phyloP scores from a whole-genome alignment of 768 basidiomycete species.

The Coprinellus micaceus region DNA sequence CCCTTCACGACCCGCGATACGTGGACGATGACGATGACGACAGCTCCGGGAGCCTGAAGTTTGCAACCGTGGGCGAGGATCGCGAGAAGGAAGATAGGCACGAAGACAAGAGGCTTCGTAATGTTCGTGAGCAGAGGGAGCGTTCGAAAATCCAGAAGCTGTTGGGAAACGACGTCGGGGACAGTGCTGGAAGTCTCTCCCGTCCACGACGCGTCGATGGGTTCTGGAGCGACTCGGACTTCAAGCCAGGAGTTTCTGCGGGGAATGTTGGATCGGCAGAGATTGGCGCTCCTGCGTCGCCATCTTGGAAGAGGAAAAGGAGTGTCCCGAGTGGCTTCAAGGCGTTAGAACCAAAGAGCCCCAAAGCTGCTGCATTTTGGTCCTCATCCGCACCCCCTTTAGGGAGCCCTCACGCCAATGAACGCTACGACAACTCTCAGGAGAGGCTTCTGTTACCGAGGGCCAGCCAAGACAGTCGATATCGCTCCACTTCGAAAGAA shows the following conservation, averaged over 20 bases:
- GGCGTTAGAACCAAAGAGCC: no score
- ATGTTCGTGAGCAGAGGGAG: not conserved
- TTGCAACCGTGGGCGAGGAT: not conserved
- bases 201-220: not conserved
- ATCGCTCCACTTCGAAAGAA: not conserved
- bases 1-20: not conserved
- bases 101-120: not conserved
- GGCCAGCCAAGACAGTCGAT: not conserved
- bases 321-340: no score
- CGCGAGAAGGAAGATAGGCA: not conserved
- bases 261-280: not conserved
- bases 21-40: not conserved
- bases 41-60: conserved; percentile 1
- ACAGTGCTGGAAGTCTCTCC: not conserved
- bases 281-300: not conserved
- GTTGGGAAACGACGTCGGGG: not conserved
- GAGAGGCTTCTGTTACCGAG: no score
- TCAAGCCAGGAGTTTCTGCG: not conserved
- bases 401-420: not conserved
- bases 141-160: not conserved
- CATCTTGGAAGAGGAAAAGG: not conserved
- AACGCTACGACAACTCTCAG: not conserved
- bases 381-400: not conserved
- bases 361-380: not conserved
- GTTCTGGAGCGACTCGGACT: conserved; percentile 1